phyloP scores from a whole-genome alignment of 495 filamentous ascomycete genomes.

The Clavariopsis aquatica region DNA sequence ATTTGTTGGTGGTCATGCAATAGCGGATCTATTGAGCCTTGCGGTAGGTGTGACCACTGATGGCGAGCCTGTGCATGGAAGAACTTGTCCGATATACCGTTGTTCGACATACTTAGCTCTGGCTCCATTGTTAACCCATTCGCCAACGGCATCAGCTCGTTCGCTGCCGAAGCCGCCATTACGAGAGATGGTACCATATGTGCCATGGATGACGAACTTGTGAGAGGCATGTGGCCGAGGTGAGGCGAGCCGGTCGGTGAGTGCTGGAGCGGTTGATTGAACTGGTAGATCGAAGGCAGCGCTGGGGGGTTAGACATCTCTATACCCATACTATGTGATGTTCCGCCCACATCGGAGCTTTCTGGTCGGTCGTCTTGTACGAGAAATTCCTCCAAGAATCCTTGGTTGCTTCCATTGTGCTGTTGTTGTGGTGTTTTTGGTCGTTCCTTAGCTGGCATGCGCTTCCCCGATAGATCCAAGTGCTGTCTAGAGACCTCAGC shows the following conservation, averaged over 20 bases:
- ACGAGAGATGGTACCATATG: slow-evolving; percentile 37
- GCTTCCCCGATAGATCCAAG: slow-evolving; percentile 40
- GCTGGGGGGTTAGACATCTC: slow-evolving; percentile 28
- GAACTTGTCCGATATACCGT: slow-evolving; percentile 39
- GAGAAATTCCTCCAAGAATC: slow-evolving; percentile 35
- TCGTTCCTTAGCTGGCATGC: slow-evolving; percentile 21
- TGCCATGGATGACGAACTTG: slow-evolving; percentile 27
- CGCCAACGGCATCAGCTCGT: slow-evolving; percentile 52
- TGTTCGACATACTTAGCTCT: slow-evolving; percentile 33
- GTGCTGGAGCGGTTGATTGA: slow-evolving; percentile 29
- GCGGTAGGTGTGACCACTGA: slow-evolving; percentile 24
- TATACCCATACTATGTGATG: slow-evolving; percentile 22
- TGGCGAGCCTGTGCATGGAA: slow-evolving; percentile 31
- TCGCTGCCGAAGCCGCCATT: slow-evolving; percentile 49
- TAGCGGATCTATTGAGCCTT: slow-evolving; percentile 32
- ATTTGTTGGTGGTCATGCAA: slow-evolving; percentile 39
- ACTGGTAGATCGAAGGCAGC: slow-evolving; percentile 37
- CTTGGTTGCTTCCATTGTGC: slow-evolving; percentile 1
- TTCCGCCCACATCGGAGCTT: neutral
- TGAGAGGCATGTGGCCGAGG: slow-evolving; percentile 19
- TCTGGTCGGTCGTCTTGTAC: slow-evolving; percentile 37
- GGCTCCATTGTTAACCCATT: slow-evolving; percentile 41
- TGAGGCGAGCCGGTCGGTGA: slow-evolving; percentile 36
- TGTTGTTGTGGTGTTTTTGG: slow-evolving; percentile 20
- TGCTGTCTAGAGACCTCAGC: slow-evolving; percentile 77